Percentiles rank a stretch among this genome's conserved stretches.
Evolutionary conservation across 129 eudicot genomes (phyloP).

Genomic region (Rutidosis leptorrhynchoides): DNA sequence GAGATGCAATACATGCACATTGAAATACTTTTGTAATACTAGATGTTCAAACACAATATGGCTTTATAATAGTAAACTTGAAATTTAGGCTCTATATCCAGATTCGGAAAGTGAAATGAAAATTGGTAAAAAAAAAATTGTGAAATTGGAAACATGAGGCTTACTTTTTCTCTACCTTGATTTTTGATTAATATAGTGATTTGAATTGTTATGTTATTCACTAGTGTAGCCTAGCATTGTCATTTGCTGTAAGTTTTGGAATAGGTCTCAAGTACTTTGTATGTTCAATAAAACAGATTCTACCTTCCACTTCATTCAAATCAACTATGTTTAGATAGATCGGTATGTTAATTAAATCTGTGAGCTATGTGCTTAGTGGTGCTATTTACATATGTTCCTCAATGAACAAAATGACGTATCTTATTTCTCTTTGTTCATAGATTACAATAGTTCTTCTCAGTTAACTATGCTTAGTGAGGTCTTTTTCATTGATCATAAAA

Average conservation of each 20-base stretch:
- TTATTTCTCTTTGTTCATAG: slow-evolving; percentile 6
- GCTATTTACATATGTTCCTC: slow-evolving; percentile 6
- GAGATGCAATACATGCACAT: not conserved
- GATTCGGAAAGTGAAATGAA: not conserved
- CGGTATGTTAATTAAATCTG: not conserved
- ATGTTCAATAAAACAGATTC: not conserved
- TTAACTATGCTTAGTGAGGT: slow-evolving; percentile 4
- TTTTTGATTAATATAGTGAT: not conserved
- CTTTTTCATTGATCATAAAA: slow-evolving; percentile 9
- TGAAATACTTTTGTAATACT: not conserved
- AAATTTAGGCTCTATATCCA: not conserved
- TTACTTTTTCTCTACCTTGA: not conserved
- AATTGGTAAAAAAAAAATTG: not conserved
- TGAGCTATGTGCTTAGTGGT: slow-evolving; percentile 15
- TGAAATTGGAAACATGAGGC: not conserved
- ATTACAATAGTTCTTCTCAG: slow-evolving; percentile 7
- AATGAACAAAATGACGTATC: slow-evolving; percentile 4
- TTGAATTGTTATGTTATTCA: not conserved
- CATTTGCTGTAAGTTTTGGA: slow-evolving; percentile 14
- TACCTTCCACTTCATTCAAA: slow-evolving; percentile 15
- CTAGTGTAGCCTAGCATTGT: not conserved
- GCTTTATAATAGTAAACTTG: not conserved
- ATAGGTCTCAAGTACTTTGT: slow-evolving; percentile 10
- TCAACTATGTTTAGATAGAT: slow-evolving; percentile 1
- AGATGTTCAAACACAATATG: not conserved